A percentile compares a stretch with the other conserved stretches of the same genome.
Evolutionary conservation across 495 filamentous ascomycete species (phyloP).

Genomic region (Xylaria curta): DNA sequence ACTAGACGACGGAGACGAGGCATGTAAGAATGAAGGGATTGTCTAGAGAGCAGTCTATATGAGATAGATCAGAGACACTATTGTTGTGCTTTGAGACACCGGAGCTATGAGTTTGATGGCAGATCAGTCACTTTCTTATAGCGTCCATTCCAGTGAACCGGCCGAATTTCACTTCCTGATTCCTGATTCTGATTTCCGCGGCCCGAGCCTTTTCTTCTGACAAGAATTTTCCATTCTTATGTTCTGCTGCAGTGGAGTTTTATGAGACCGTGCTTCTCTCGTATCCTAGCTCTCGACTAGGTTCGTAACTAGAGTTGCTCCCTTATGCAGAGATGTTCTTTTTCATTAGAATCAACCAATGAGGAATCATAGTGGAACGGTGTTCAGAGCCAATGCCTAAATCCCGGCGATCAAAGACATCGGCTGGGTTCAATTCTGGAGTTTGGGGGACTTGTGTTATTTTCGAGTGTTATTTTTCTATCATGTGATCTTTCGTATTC

Average conservation of each 20-base stretch:
- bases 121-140: background rate
- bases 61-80: constrained; percentile 24
- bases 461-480: background rate
- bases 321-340: background rate
- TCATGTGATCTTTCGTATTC: background rate
- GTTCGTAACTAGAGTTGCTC: background rate
- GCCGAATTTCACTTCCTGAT: background rate
- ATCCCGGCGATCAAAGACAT: background rate
- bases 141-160: constrained; percentile 9
- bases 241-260: background rate
- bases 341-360: background rate
- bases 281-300: background rate
- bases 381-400: background rate
- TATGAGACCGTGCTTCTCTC: background rate
- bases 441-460: background rate
- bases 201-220: background rate
- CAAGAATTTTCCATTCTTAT: background rate
- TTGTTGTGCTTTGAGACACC: constrained; percentile 12
- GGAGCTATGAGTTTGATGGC: background rate
- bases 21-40: constrained; percentile 13
- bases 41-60: background rate
- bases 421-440: background rate
- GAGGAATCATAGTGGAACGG: background rate
- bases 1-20: constrained; percentile 8
- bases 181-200: background rate